phyloP scores from a whole-genome alignment of 2,329 filamentous ascomycete species.

The Gaeumannomyces tritici region DNA sequence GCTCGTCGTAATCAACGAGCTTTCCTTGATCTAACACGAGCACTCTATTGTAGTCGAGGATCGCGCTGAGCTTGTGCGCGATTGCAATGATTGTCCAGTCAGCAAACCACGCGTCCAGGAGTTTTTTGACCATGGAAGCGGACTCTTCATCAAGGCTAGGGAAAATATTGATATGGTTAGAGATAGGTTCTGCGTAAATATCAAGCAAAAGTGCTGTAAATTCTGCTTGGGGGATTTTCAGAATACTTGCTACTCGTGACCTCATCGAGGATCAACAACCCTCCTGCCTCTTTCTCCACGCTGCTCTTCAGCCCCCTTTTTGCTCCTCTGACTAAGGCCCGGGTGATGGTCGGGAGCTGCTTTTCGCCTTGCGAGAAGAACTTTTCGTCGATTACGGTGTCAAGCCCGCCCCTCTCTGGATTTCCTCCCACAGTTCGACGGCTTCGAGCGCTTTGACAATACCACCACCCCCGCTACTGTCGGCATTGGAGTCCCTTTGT shows the following conservation, averaged over 20 bases:
- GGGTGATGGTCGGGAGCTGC: conserved; percentile 40
- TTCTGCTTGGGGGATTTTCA: too few relatives aligned
- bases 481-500: not conserved
- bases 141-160: conserved; percentile 44
- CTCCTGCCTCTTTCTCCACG: not conserved
- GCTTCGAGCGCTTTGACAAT: conserved; percentile 11
- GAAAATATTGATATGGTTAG: not conserved
- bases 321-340: conserved; percentile 31
- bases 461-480: too few relatives aligned
- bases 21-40: conserved; percentile 31
- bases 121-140: conserved; percentile 42
- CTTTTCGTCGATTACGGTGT: conserved; percentile 21
- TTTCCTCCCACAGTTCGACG: conserved; percentile 13
- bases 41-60: conserved; percentile 39
- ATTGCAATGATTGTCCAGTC: conserved; percentile 40
- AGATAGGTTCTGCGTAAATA: too few relatives aligned
- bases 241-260: conserved; percentile 22
- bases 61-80: conserved; percentile 27
- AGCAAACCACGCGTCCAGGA: conserved; percentile 42
- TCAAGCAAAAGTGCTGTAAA: too few relatives aligned
- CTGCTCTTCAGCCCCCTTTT: conserved; percentile 7
- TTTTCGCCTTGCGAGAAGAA: conserved; percentile 32
- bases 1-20: conserved; percentile 19
- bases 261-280: conserved; percentile 34
- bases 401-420: conserved; percentile 29